phyloP scores from a whole-genome alignment of 2,329 filamentous ascomycete species.

The Colletotrichum tanaceti region DNA sequence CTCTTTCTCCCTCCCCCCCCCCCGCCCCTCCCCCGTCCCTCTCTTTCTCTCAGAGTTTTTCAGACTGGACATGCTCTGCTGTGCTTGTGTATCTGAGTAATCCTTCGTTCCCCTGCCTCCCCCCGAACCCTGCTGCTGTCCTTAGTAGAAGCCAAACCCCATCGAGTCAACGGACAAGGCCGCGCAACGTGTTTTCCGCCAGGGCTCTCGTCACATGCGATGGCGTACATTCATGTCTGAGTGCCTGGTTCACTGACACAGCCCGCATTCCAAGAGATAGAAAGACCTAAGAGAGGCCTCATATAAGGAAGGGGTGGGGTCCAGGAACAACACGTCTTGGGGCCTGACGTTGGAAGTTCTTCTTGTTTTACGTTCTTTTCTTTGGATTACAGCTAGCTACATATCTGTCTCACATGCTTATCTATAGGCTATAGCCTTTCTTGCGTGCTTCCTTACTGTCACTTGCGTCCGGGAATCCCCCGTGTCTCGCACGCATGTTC shows the following conservation, averaged over 20 bases:
- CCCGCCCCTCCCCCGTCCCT: too few species aligned
- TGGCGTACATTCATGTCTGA: background rate
- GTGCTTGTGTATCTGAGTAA: background rate
- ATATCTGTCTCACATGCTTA: conserved; percentile 34
- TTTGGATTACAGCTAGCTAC: conserved; percentile 18
- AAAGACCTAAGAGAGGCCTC: conserved; percentile 1
- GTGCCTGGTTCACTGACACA: conserved; percentile 4
- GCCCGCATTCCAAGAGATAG: conserved; percentile 12
- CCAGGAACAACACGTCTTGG: conserved; percentile 20
- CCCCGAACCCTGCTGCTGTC: background rate
- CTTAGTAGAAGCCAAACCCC: background rate
- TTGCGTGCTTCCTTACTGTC: conserved; percentile 25
- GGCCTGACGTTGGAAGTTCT: conserved; percentile 11
- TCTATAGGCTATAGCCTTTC: conserved; percentile 35
- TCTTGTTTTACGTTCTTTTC: conserved; percentile 29
- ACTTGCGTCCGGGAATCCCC: conserved; percentile 10
- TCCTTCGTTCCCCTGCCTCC: background rate
- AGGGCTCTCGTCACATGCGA: conserved; percentile 23
- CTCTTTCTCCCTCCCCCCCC: too few species aligned
- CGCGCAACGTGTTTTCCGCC: conserved; percentile 25
- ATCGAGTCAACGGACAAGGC: conserved; percentile 24
- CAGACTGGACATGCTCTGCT: background rate
- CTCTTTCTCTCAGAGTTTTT: background rate
- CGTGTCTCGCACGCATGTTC: conserved; percentile 13
- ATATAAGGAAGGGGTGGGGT: conserved; percentile 4